Evolutionary conservation across 2,329 filamentous ascomycete species (phyloP).

Genomic region (Sporothrix curviconia): DNA sequence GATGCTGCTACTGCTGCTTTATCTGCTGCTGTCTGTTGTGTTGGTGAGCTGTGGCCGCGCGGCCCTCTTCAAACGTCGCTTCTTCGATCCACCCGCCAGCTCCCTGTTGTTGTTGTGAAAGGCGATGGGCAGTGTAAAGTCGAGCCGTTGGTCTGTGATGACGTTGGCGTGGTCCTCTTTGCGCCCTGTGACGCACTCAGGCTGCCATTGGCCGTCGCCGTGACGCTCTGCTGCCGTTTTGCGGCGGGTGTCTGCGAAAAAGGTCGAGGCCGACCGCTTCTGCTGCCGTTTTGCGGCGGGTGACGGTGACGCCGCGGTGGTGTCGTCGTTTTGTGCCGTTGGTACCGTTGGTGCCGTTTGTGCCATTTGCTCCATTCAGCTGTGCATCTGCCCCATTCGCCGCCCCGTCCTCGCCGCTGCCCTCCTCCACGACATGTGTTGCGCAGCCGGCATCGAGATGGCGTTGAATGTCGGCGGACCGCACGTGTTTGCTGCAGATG

Average conservation of each 20-base stretch:
- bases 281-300: slow-evolving; percentile 32
- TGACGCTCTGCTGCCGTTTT: slow-evolving; percentile 39
- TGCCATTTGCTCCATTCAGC: not conserved
- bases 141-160: slow-evolving; percentile 11
- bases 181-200: not conserved
- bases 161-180: slow-evolving; percentile 22
- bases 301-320: slow-evolving; percentile 27
- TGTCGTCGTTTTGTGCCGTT: slow-evolving; percentile 28
- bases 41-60: slow-evolving; percentile 31
- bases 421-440: slow-evolving; percentile 53
- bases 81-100: slow-evolving; percentile 32
- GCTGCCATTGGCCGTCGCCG: slow-evolving; percentile 21
- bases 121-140: slow-evolving; percentile 8
- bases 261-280: slow-evolving; percentile 48
- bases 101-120: not conserved
- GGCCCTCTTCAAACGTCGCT: slow-evolving; percentile 51
- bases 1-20: not conserved
- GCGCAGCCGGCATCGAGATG: slow-evolving; percentile 84
- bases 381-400: too few species aligned
- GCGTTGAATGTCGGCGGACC: slow-evolving; percentile 70
- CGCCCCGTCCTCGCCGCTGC: not conserved
- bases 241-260: slow-evolving; percentile 57
- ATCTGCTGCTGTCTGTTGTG: not conserved
- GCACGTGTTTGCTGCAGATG: slow-evolving; percentile 70
- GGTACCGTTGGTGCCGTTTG: slow-evolving; percentile 16